Evolutionary conservation across 495 filamentous ascomycete genomes (phyloP), one percentile per base, ranked within the genome.

Genomic region (Penicillium argentinense): DNA sequence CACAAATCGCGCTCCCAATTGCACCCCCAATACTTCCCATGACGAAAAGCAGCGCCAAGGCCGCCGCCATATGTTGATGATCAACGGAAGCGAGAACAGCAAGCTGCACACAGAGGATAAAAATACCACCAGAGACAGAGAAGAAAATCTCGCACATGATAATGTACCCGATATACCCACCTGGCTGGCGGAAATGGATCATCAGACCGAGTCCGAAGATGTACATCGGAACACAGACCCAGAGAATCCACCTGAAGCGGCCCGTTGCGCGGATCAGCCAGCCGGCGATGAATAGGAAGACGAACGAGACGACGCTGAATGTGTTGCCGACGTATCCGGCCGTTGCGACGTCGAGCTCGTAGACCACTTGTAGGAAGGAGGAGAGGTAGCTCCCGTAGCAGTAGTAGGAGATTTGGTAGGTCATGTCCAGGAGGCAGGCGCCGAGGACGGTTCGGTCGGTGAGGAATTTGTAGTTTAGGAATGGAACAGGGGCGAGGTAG

Each of bases 111-210:
- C 66, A 69, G 54, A 88, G 80, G 44, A 87, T 60, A 9, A 83
- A 60, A 5, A 71, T 75, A 17, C 76, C 73, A 0, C 82, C 84
- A 11, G 71, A 69, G 27, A 89, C 69, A 21, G 85, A 77, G 56
- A 88, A 83, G 65, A 87, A 79, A 53, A 89, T 81, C 60, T 89
- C 80, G 54, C 76, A 83, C 79, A 87, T 84, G 59, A 87, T 67
- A 19, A 89, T 68, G 56, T 83, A 86, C 5, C 82, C 84, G 27
- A 87, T 63, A 38, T 66, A 52, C n/a, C 63, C 64, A 40, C 72
- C 66, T 40, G 79, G 72, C 9, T 79, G 75, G 16, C 86, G 82
- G 76, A 87, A 88, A 51, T 67, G 72, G 57, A 73, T 85, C 73
- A 86, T 77, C 30, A 86, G 75, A 16, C 84, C 78, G 7, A 45